Evolutionary conservation across 2,329 filamentous ascomycete species (phyloP), one percentile per base, ranked within the genome.

Genomic region (Dryadomyces sulphureus): DNA sequence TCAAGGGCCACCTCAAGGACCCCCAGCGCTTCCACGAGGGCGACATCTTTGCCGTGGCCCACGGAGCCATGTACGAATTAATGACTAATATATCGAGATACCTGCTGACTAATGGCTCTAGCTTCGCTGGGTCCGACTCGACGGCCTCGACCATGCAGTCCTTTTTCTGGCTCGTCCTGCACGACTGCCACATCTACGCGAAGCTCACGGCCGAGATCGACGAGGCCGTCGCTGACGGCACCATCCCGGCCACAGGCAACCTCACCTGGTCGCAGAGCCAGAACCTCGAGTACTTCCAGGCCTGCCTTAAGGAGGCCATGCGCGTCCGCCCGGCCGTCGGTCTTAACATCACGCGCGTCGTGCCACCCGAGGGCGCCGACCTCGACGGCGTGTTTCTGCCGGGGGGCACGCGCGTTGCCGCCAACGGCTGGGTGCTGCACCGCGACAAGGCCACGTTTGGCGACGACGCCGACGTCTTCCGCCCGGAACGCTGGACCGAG

Each of bases 121-220:
- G 70, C 50, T 72, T 77, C 54, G 73, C 74, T 16, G 75, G 75
- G 22, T 76, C 75, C 19, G 75, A 79, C 58, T 76, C 74, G 0
- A 77, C 75, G 0, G 74, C 75, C 11, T 73, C 70, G 7, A 73
- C 70, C 0, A 74, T 75, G 70, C 70, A 74, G 51, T 73, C 69
- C 46, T 72, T 74, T 56, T 72, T 71, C 60, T 70, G 66, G 61
- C 65, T 66, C 38, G 60, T 69, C 1, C 61, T 75, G 9, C 64
- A 67, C 34, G 63, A 67, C 20, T 59, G 61, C 2, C 56, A 53
- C 0, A 62, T 72, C 11, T 67, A 72, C 52, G 45, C 53, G 2
- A 50, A 51, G 5, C 55, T 75, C 1, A 52, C 60, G 1, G 42
- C 56, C 17, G 73, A 75, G 54, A 63, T 78, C 20, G 57, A 64